Evolutionary conservation across 106 monocot species (phyloP).

Genomic region (Xerophyta viscosa): DNA sequence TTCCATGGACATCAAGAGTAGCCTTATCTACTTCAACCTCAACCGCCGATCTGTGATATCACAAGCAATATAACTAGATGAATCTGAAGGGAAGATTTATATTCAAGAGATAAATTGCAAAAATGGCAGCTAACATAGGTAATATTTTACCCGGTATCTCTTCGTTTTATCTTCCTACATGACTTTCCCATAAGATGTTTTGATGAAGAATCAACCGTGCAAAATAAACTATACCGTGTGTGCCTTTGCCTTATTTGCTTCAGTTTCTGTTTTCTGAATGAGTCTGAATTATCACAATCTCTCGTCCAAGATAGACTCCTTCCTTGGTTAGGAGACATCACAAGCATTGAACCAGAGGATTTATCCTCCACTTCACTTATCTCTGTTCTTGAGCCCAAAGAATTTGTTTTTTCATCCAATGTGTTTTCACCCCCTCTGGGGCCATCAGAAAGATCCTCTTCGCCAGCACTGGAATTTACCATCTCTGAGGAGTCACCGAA

Average conservation of each 20-base stretch:
- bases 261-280: slow-evolving; percentile 34
- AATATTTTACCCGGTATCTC: slow-evolving; percentile 33
- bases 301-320: slow-evolving; percentile 75
- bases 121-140: background rate
- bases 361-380: slow-evolving; percentile 53
- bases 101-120: background rate
- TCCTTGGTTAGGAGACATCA: slow-evolving; percentile 20
- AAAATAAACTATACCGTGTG: slow-evolving; percentile 17
- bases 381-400: slow-evolving; percentile 22
- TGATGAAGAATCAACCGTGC: slow-evolving; percentile 31
- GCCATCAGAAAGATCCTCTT: slow-evolving; percentile 20
- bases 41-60: slow-evolving; percentile 23
- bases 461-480: slow-evolving; percentile 60
- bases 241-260: slow-evolving; percentile 52
- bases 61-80: background rate
- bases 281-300: slow-evolving; percentile 25
- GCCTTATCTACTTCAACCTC: slow-evolving; percentile 19
- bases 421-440: slow-evolving; percentile 11
- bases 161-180: slow-evolving; percentile 60
- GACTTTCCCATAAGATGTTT: slow-evolving; percentile 64
- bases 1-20: slow-evolving; percentile 12
- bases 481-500: slow-evolving; percentile 35
- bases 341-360: slow-evolving; percentile 47
- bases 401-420: slow-evolving; percentile 29
- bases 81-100: too few relatives aligned